Evolutionary conservation across 2,329 filamentous ascomycete genomes (phyloP), one percentile per base, ranked within the genome.

Genomic region (Fusarium denticulatum): DNA sequence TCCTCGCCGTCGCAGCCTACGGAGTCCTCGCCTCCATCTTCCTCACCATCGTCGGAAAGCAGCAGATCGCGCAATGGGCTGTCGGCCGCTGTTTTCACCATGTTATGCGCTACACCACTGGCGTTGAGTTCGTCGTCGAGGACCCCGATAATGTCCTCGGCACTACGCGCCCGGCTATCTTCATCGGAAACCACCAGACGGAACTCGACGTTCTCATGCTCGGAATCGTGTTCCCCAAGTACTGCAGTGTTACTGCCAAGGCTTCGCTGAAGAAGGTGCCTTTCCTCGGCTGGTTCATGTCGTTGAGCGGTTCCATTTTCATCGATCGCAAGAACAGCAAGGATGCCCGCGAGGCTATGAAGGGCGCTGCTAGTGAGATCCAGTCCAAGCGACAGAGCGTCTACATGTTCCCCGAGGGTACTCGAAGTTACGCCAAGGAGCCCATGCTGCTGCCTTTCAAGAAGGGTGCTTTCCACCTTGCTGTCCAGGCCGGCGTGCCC

Each of bases 401-500:
- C 77, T 96, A 91, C 85, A 94, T 96, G 85, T 96, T 96, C 83
- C 93, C 93, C 67, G 96, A 99, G 85, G 96, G 96, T 57, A 99
- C 96, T 4, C 90, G 96, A 75, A 97, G 94, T 81, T 97, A 98
- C 84, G 88, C 93, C 64, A 90, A 92, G 77, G 91, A 95, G 61
- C 93, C 96, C 4, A 89, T 88, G 67, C 85, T 99, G 78, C 86
- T 98, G 61, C 94, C 95, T n/a, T 99, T 98, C 88, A 99, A 99
- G 86, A 99, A 99, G 87, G 96, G 96, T 67, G 96, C 96, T 52
- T 99, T 99, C 84, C 96, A 99, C 82, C 88, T 99, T 39, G 96
- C 96, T 50, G 90, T 99, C 26, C 94, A 98, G 86, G 96, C 96
- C 5, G 93, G 94, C 74, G 96, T 98, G 11, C 95, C 95, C 32